These are phyloP conservation scores for Nepenthes mirabilis DNA, from an alignment of 148 eudicot genomes.

Conservation along the genomic window DNA sequence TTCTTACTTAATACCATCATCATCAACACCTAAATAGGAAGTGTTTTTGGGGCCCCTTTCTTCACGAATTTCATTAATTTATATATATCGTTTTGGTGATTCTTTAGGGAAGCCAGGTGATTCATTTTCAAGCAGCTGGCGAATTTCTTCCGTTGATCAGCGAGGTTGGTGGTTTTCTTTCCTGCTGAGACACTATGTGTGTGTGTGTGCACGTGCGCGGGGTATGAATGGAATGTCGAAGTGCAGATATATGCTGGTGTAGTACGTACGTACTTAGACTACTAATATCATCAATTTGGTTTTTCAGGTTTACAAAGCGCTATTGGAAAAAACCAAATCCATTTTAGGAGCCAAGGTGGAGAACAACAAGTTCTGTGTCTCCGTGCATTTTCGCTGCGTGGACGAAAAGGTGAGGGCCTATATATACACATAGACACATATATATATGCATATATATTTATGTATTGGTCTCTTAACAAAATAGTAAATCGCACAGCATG, in stretches of 20 bases:
- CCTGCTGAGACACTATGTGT: no score
- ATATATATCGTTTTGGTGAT: background rate
- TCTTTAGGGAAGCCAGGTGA: conserved; percentile 24
- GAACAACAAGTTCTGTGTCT: conserved; percentile 76
- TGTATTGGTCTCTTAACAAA: no score
- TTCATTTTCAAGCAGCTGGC: conserved; percentile 78
- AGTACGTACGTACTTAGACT: no score
- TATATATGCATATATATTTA: background rate
- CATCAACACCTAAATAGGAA: no score
- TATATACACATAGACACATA: background rate
- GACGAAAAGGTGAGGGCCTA: conserved; percentile 53
- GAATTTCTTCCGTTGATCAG: conserved; percentile 81
- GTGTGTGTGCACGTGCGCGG: background rate
- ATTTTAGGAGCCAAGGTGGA: conserved; percentile 73
- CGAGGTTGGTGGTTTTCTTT: conserved; percentile 26
- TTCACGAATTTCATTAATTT: background rate
- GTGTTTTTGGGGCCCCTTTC: no score
- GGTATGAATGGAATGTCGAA: background rate
- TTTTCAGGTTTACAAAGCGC: conserved; percentile 44
- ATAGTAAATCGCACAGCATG: background rate
- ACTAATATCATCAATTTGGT: background rate
- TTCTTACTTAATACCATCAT: no score
- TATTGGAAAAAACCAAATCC: conserved; percentile 51
- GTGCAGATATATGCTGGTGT: background rate
- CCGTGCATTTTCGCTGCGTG: conserved; percentile 88